Evolutionary conservation across 2,329 filamentous ascomycete genomes (phyloP).

Genomic region (Diaporthe sp.): DNA sequence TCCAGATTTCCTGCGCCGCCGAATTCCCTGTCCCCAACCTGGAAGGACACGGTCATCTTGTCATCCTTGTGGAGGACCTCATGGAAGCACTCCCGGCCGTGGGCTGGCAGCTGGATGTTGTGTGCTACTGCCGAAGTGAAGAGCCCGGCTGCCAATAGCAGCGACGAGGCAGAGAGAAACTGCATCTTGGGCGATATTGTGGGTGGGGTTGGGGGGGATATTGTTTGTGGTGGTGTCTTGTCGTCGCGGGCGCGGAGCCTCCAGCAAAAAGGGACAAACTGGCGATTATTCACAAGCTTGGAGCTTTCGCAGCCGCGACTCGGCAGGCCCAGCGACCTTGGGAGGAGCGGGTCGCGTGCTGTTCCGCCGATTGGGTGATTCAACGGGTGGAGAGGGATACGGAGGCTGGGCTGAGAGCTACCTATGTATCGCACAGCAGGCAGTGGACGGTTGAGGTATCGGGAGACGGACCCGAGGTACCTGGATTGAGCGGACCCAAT

Average conservation of each 20-base stretch:
- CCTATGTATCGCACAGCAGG: neutral
- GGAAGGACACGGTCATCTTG: constrained; percentile 98
- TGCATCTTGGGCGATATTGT: constrained; percentile 53
- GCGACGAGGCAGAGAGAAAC: constrained; percentile 56
- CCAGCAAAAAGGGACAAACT: constrained; percentile 38
- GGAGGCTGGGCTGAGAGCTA: constrained; percentile 26
- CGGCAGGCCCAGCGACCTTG: constrained; percentile 35
- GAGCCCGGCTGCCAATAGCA: constrained; percentile 64
- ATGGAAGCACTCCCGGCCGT: constrained; percentile 98
- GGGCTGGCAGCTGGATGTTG: constrained; percentile 94
- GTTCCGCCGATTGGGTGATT: constrained; percentile 24
- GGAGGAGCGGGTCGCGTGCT: constrained; percentile 31
- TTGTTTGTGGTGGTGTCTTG: constrained; percentile 37
- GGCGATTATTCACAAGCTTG: constrained; percentile 40
- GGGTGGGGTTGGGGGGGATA: constrained; percentile 27
- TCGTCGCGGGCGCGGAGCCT: constrained; percentile 23
- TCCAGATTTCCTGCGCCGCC: constrained; percentile 94
- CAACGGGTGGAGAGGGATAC: constrained; percentile 30
- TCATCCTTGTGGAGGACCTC: constrained; percentile 93
- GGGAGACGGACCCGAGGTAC: constrained; percentile 14
- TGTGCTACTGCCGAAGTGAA: constrained; percentile 79
- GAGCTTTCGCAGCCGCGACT: constrained; percentile 34
- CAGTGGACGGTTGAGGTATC: neutral
- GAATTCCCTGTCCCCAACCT: constrained; percentile 97
- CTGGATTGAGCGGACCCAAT: constrained; percentile 1